Base-by-base conservation (phyloP, 2,329 filamentous ascomycete species). In the Stagonosporopsis rhizophila region DNA sequence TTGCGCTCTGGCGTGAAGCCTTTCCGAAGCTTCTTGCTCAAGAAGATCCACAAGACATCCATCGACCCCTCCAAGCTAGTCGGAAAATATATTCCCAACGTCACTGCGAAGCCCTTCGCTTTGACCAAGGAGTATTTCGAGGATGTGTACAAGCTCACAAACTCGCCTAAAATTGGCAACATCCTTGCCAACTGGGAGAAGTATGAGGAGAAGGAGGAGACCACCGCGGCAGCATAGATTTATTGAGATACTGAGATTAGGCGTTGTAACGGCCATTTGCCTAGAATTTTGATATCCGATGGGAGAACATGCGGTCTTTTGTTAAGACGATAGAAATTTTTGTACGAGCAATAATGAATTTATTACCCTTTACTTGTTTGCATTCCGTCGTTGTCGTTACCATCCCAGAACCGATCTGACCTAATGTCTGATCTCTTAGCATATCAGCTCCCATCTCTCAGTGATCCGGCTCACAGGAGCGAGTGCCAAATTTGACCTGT, bases 11-110 rank as follows among this genome's bases (percentile, higher is more conserved):
- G 95, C 70, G 95, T 99, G 78, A 99, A 99, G 85, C 95, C 96
- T 42, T 99, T 99, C 92, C 87, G 95, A 66, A 94, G 89, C 40
- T 99, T 99, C 87, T 79, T 99, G 75, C 89, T 98, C 69, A 99
- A 98, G 90, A 99, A 99, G 87, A 98, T 99, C 82, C 92, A 98
- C 85, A 96, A 96, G 87, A 97, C 93, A 22, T 96, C 91, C 50
- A 98, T 99, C 77, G 95, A 99, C 77, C 95, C 95, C 5, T 90
- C 91, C 76, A 98, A 98, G 84, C 81, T 99, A 72, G 85, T 99
- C 66, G 95, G 95, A 72, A 99, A 99, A 81, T 99, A 99, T 81
- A 98, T 99, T 66, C 95, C 95, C 68, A 99, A 99, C 79, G 96
- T 99, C 66, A 99, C 95, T 52, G 95, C 95, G 56, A 89, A 89